Conservation (phyloP, 2,329 filamentous ascomycete species). For the Exophiala sp. region DNA sequence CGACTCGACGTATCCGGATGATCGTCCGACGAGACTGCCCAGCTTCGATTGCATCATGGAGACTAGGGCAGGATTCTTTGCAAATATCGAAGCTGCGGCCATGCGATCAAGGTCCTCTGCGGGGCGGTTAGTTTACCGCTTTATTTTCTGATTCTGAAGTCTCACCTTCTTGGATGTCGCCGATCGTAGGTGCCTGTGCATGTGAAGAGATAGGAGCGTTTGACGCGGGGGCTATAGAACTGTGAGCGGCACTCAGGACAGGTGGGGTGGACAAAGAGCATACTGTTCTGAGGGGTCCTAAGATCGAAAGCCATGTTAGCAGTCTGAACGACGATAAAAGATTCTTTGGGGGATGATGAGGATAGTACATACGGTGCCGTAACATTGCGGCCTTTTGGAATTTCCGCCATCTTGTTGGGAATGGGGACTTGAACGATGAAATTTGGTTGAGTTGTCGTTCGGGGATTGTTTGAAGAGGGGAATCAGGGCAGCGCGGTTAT, state of each 20-base stretch:
- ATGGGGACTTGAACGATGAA: not conserved
- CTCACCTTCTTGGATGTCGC: constrained; percentile 94
- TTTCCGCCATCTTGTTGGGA: constrained; percentile 16
- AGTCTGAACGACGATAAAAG: not conserved
- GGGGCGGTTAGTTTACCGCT: constrained; percentile 23
- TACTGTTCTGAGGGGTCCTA: constrained; percentile 96
- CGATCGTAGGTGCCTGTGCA: constrained; percentile 88
- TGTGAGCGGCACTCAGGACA: constrained; percentile 11
- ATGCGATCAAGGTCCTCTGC: constrained; percentile 87
- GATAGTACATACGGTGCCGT: constrained; percentile 12
- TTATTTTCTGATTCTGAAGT: constrained; percentile 7
- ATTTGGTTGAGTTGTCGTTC: not conserved
- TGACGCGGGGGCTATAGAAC: constrained; percentile 60
- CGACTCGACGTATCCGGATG: constrained; percentile 97
- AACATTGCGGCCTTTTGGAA: constrained; percentile 16
- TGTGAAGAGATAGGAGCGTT: constrained; percentile 97
- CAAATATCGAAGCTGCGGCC: constrained; percentile 86
- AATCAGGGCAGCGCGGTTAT: too few relatives aligned
- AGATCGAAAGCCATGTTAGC: constrained; percentile 31
- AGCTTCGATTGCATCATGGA: constrained; percentile 98
- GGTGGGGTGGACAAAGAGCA: not conserved
- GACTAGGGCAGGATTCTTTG: constrained; percentile 89
- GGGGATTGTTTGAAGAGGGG: too few relatives aligned
- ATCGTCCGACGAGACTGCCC: constrained; percentile 85
- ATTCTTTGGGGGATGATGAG: not conserved